Base-by-base conservation (phyloP, 441 rosid genomes). In the Brassica hybrid region DNA sequence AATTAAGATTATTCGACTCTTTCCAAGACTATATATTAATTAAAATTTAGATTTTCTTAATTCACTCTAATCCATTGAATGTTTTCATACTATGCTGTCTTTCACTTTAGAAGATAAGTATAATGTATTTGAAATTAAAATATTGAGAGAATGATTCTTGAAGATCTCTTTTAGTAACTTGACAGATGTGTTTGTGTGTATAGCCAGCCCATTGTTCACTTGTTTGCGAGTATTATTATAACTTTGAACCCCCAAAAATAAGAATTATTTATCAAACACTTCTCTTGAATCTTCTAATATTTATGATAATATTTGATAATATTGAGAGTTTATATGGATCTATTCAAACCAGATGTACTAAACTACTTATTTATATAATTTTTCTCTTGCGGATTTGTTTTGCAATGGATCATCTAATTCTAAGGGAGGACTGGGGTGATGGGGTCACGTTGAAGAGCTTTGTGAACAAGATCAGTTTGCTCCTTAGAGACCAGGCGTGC, bases 401-500 rank as follows among this genome's bases (percentile, higher is more conserved):
- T 43, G 4, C 14, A 12, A 43, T 43, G 50, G 50, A 43, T 43
- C 50, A 43, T n/a, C n/a, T n/a, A n/a, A n/a, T 41, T 43, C 50
- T 12, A 43, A 13, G 50, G 14, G 50, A 43, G n/a, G 52, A 12
- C 50, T 3, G 6, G 50, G 50, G 50, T 43, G 50, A 12, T 12
- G 50, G 50, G n/a, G 0, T 43, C 50, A 43, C 14, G 14, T 12
- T 43, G 50, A 43, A 43, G n/a, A 43, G 50, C 50, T 11, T 9
- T 38, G 45, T 3, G 50, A 43, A 12, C 99, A 75, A 93, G 89
- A 80, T 93, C 99, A 76, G 94, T 91, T 74, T 94, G 89, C 90
- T 1, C 97, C 98, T 80, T 93, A 86, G 21, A 91, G 84, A 67
- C 88, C 91, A 4, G 85, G 96, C 65, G 89, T 89, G 65, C 90